Evolutionary conservation across 768 basidiomycete genomes (phyloP).

Genomic region (Artomyces pyxidatus): DNA sequence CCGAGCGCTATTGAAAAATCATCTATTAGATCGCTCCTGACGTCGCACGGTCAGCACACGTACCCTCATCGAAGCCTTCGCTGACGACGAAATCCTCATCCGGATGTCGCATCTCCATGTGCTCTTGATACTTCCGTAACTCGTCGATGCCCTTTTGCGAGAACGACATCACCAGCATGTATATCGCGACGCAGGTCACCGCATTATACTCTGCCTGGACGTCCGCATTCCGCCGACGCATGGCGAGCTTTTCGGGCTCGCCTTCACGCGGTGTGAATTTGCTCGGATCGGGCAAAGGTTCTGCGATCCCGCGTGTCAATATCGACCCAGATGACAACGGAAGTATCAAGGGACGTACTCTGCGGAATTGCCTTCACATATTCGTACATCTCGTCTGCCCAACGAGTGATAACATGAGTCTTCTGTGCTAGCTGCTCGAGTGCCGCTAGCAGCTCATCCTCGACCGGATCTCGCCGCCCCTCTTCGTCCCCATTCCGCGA

Average conservation of each 20-base stretch:
- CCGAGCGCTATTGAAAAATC: constrained; percentile 45
- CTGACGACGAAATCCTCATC: constrained; percentile 70
- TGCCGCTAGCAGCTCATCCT: constrained; percentile 71
- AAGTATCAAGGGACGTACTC: constrained; percentile 40
- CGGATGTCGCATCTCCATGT: constrained; percentile 72
- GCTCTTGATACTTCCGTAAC: constrained; percentile 70
- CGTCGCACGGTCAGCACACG: constrained; percentile 14
- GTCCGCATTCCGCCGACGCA: constrained; percentile 62
- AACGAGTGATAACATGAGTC: constrained; percentile 86
- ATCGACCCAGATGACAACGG: neutral
- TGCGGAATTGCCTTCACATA: constrained; percentile 79
- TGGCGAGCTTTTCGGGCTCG: constrained; percentile 64
- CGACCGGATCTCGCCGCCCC: constrained; percentile 46
- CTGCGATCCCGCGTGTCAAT: constrained; percentile 30
- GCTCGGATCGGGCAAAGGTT: constrained; percentile 72
- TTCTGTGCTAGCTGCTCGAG: constrained; percentile 94
- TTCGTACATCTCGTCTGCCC: constrained; percentile 93
- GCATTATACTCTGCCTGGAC: constrained; percentile 78
- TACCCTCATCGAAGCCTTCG: constrained; percentile 76
- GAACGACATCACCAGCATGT: constrained; percentile 88
- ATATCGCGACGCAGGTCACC: constrained; percentile 80
- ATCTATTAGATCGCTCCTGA: constrained; percentile 12
- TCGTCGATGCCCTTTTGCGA: constrained; percentile 88
- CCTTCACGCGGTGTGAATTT: constrained; percentile 67
- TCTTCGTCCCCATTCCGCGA: constrained; percentile 28